Base-by-base conservation (phyloP, 176 grass and related monocot species). In the Melocanna baccifera region DNA sequence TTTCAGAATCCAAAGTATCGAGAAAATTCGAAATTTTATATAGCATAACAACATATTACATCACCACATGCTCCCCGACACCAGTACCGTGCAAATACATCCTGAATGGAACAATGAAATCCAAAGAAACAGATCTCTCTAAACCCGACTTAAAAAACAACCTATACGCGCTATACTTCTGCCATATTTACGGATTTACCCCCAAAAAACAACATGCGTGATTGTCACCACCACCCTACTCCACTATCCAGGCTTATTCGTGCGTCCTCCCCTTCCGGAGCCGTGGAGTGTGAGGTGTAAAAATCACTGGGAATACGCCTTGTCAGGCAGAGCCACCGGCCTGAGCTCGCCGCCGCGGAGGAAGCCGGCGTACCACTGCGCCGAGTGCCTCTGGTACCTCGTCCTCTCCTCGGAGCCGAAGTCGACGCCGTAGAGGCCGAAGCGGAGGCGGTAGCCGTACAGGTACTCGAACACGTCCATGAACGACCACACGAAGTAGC, bases 401-500 rank as follows among this genome's bases (percentile, higher is more conserved):
- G 89, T 98, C 83, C 73, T 84, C 23, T 87, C 87, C 67, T 55
- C 18, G 18, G 85, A 85, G 52, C 57, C 59, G 74, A 92, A 95
- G 68, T 96, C 88, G 20, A 96, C 91, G 5, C 89, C 81, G 34
- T 82, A 71, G 52, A 98, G 36, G 25, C 96, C 96, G 20, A 88
- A 98, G 12, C 77, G 66, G 30, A 81, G 1, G 13, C 56, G 76
- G 81, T 94, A 95, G 71, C 91, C 86, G 14, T 65, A 76, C 15
- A 83, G 22, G 48, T 85, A 85, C 83, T 96, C 93, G 64, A 95
- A 98, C 50, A 91, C 85, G 76, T 98, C 96, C 34, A 98, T 25
- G 66, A 94, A 90, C 16, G 96, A 98, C 96, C 96, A 98, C 13
- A 92, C 81, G n/a, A 98, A 96, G 75, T 98, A 98, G 42, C 93